Conservation (phyloP, 2,329 filamentous ascomycete species). For the Xylaria hypoxylon region DNA sequence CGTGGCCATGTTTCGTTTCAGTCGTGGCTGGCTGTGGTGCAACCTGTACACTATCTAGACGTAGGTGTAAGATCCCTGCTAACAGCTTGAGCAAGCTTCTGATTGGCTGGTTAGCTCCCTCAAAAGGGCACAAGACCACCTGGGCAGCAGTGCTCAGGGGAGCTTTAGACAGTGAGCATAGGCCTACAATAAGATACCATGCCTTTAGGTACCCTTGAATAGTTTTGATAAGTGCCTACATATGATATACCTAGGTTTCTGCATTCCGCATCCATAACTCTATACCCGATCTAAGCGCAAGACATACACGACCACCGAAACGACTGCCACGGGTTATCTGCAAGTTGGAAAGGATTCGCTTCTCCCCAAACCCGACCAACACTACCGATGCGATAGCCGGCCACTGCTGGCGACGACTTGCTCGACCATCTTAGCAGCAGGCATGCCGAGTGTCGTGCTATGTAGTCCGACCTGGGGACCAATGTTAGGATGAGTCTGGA, state of each 20-base stretch:
- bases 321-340: background rate
- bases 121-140: too few species aligned
- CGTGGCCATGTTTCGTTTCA: background rate
- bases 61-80: background rate
- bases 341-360: background rate
- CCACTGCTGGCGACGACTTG: slow-evolving; percentile 3
- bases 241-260: background rate
- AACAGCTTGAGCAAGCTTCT: background rate
- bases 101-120: background rate
- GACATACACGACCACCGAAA: background rate
- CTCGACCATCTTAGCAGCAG: slow-evolving; percentile 25
- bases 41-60: too few species aligned
- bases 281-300: slow-evolving; percentile 13
- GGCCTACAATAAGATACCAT: background rate
- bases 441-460: slow-evolving; percentile 47
- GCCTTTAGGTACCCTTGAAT: background rate
- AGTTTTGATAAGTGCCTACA: too few species aligned
- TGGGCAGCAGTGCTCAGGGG: slow-evolving; percentile 3
- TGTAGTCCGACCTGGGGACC: slow-evolving; percentile 47
- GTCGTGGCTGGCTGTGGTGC: too few species aligned
- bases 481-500: slow-evolving; percentile 84
- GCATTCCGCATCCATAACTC: slow-evolving; percentile 20
- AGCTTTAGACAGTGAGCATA: slow-evolving; percentile 9
- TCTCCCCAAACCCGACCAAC: background rate
- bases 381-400: slow-evolving; percentile 17